Evolutionary conservation across 257 asterid species (phyloP).

Genomic region (Lithospermum erythrorhizon): DNA sequence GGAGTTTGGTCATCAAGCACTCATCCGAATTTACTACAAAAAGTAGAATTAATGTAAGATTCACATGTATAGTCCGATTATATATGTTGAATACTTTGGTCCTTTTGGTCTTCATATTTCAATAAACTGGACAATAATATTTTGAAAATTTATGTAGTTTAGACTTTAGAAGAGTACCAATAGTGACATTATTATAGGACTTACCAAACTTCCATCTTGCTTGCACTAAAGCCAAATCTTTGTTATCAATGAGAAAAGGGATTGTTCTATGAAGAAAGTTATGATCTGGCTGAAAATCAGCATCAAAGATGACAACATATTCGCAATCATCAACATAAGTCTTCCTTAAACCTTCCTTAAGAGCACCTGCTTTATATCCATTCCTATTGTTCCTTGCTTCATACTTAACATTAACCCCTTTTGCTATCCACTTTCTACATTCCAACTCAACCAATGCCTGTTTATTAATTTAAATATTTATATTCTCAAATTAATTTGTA

Average conservation of each 20-base stretch:
- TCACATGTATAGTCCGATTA: not conserved
- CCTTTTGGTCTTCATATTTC: not conserved
- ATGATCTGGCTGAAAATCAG: constrained; percentile 90
- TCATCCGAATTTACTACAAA: constrained; percentile 54
- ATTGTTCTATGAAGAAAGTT: constrained; percentile 79
- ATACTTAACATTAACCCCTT: constrained; percentile 63
- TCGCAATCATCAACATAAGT: constrained; percentile 68
- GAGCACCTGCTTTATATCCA: constrained; percentile 92
- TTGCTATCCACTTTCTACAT: constrained; percentile 56
- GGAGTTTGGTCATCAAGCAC: constrained; percentile 70
- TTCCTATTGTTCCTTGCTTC: constrained; percentile 89
- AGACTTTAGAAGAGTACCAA: not conserved
- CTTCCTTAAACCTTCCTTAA: constrained; percentile 74
- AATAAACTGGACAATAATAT: not conserved
- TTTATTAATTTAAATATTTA: constrained; percentile 10
- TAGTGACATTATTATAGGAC: too few species aligned
- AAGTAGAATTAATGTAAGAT: constrained; percentile 3
- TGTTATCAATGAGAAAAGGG: constrained; percentile 66
- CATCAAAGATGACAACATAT: constrained; percentile 78
- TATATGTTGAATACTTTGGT: not conserved
- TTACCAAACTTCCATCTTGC: constrained; percentile 98
- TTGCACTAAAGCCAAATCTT: constrained; percentile 84
- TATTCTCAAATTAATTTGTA: constrained; percentile 1
- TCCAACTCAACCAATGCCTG: constrained; percentile 65
- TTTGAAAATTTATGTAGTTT: too few species aligned